Base-by-base conservation (phyloP, 352 stramenopile genomes). In the Phytophthora cajani region DNA sequence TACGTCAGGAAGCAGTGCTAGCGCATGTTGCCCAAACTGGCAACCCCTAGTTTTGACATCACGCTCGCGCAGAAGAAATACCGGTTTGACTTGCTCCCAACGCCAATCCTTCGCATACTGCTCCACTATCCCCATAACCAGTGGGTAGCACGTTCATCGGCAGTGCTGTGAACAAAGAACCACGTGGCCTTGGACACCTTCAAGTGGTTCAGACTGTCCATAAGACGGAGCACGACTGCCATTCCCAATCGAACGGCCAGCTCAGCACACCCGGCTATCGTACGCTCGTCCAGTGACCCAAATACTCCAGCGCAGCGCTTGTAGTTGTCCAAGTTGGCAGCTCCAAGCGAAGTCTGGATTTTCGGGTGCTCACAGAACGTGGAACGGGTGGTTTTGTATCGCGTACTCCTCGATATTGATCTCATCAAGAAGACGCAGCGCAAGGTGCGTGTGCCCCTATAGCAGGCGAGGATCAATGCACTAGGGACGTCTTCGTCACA, bases 311-410 rank as follows among this genome's bases (percentile, higher is more conserved):
- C 36, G 5, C 36, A 5, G 23, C 36, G 5, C 60, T 51, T 23
- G 36, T 60, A 23, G 49, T 38, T 36, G 33, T 67, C 17, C 53
- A 67, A 23, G 25, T 46, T 14, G 44, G 42, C 16, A 54, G 25
- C 23, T 56, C 58, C n/a, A 2, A 23, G 44, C 1, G 44, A 17
- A 23, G 47, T 16, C 25, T 17, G 59, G 8, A 58, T 53, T 46
- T 67, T 60, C 19, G 58, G 21, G 50, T 67, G 50, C 14, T 7
- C 11, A 21, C 23, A 23, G 36, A 67, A 69, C 44, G 40, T 49
- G 64, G 61, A 74, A 67, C 11, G 67, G 67, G 49, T 74, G 64
- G 38, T 69, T 74, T n/a, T 69, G 25, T 19, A 55, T 61, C 1
- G 55, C 54, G 0, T 40, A 30, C 2, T 6, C 10, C 11, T 23